Percentiles rank a stretch among this genome's conserved stretches.
phyloP scores from a whole-genome alignment of 2,329 filamentous ascomycete species.

The Botrytis tulipae region DNA sequence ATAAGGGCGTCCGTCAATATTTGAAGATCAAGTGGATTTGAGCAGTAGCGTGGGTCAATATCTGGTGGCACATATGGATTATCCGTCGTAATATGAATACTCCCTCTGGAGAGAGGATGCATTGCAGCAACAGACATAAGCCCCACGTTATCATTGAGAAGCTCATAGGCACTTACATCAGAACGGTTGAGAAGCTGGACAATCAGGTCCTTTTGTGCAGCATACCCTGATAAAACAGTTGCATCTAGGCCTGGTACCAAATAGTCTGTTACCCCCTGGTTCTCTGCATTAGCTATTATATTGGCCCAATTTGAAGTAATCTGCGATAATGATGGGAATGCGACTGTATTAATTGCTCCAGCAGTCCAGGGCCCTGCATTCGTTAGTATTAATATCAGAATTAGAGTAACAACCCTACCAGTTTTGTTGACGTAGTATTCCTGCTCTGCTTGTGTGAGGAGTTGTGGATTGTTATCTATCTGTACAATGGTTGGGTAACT shows the following conservation, averaged over 20 bases:
- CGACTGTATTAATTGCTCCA: conserved; percentile 34
- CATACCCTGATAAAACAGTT: conserved; percentile 30
- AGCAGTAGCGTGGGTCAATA: conserved; percentile 45
- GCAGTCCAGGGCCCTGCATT: conserved; percentile 25
- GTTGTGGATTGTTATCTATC: conserved; percentile 25
- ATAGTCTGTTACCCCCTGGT: conserved; percentile 26
- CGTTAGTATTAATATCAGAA: not conserved
- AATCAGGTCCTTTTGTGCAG: conserved; percentile 29
- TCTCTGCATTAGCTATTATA: conserved; percentile 27
- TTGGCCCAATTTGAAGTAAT: conserved; percentile 28
- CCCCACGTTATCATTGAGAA: conserved; percentile 31
- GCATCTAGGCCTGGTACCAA: conserved; percentile 28
- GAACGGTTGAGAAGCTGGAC: conserved; percentile 23
- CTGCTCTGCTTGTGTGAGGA: conserved; percentile 26
- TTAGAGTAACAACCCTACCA: conserved; percentile 17
- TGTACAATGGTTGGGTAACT: conserved; percentile 29
- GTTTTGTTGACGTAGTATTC: conserved; percentile 35
- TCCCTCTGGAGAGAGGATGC: conserved; percentile 56
- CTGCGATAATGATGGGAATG: conserved; percentile 31
- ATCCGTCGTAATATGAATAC: conserved; percentile 51
- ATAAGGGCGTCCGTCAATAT: conserved; percentile 30
- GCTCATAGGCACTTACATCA: conserved; percentile 32
- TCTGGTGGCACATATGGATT: conserved; percentile 43
- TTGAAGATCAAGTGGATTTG: conserved; percentile 32
- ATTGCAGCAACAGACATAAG: conserved; percentile 41